phyloP scores from a whole-genome alignment of 1,139 yeast species.

The Ashbya aceris region DNA sequence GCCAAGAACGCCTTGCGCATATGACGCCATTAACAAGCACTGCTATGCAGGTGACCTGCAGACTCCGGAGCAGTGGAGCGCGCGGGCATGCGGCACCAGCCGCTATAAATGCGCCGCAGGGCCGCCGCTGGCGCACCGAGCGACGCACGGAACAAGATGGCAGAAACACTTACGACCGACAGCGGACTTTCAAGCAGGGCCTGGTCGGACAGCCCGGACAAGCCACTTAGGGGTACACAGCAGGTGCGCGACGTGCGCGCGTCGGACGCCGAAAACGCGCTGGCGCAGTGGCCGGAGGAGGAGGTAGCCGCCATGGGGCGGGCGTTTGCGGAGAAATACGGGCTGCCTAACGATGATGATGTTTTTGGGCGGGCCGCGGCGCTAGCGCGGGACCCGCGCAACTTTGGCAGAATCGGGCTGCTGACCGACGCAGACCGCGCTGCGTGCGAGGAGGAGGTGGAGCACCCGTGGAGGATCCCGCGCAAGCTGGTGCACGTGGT shows the following conservation, averaged over 20 bases:
- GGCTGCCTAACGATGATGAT: constrained; percentile 45
- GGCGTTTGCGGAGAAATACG: constrained; percentile 52
- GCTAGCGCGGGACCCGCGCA: constrained; percentile 56
- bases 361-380: constrained; percentile 69
- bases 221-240: neutral
- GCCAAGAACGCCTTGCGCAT: too few species aligned
- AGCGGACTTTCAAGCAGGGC: too few species aligned
- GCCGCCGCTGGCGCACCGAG: too few species aligned
- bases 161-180: too few species aligned
- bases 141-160: neutral
- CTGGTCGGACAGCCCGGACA: constrained; percentile 2
- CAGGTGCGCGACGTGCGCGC: constrained; percentile 4
- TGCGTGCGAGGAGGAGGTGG: constrained; percentile 42
- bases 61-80: too few species aligned
- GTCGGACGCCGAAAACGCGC: constrained; percentile 41
- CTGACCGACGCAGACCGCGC: constrained; percentile 50
- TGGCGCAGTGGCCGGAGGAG: constrained; percentile 51
- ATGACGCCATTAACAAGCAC: too few species aligned
- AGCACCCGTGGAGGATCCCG: constrained; percentile 41
- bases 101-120: too few species aligned
- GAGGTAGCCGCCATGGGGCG: constrained; percentile 68
- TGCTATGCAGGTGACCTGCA: too few species aligned
- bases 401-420: constrained; percentile 49
- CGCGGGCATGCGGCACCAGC: too few species aligned
- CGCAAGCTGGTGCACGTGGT: constrained; percentile 60